phyloP scores from a whole-genome alignment of 176 grass and related monocot species.

The Poa pratensis region DNA sequence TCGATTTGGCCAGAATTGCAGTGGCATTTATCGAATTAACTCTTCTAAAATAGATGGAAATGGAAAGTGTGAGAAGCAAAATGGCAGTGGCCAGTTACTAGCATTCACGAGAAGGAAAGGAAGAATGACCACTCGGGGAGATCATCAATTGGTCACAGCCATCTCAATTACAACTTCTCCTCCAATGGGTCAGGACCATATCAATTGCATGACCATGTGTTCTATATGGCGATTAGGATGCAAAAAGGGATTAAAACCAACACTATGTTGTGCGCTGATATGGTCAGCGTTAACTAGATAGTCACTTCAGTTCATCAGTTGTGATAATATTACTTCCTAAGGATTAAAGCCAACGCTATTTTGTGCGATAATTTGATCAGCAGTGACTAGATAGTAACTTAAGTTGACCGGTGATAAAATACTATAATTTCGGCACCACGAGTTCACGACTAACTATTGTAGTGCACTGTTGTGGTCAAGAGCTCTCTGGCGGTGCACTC shows the following conservation, averaged over 20 bases:
- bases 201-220: too few relatives aligned
- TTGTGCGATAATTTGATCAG: too few relatives aligned
- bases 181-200: too few relatives aligned
- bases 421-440: neutral
- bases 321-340: too few relatives aligned
- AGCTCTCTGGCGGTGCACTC: neutral
- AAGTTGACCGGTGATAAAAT: slow-evolving; percentile 11
- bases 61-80: neutral
- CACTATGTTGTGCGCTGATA: neutral
- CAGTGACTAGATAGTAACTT: too few relatives aligned
- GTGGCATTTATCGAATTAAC: too few relatives aligned
- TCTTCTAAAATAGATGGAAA: neutral
- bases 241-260: neutral
- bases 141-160: too few relatives aligned
- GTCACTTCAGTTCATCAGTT: neutral
- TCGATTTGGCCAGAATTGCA: too few relatives aligned
- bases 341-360: too few relatives aligned
- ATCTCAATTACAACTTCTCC: too few relatives aligned
- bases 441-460: neutral
- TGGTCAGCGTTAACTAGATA: neutral
- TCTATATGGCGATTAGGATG: neutral
- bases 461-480: neutral
- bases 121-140: neutral
- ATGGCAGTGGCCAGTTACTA: slow-evolving; percentile 8
- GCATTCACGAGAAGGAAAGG: slow-evolving; percentile 43